phyloP scores from a whole-genome alignment of 495 filamentous ascomycete species.

The Podospora bellae-mahoneyi region DNA sequence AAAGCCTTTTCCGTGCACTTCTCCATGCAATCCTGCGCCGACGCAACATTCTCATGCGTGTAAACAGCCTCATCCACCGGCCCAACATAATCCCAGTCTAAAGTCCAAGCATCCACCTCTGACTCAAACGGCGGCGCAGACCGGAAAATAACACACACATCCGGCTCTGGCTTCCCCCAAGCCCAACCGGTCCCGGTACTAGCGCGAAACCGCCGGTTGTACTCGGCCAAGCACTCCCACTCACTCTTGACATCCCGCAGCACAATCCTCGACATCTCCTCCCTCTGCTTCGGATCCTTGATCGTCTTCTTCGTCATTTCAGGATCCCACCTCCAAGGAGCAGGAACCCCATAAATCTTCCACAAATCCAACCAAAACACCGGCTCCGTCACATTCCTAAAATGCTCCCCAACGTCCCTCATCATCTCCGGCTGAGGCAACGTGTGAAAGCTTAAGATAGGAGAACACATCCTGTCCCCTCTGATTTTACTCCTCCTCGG shows the following conservation, averaged over 20 bases:
- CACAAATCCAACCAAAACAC: conserved; percentile 42
- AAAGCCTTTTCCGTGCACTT: conserved; percentile 1
- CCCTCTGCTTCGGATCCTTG: conserved; percentile 40
- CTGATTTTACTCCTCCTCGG: conserved; percentile 41
- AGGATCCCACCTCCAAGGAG: conserved; percentile 31
- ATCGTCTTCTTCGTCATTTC: conserved; percentile 22
- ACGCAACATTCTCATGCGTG: conserved; percentile 27
- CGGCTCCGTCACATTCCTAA: conserved; percentile 32
- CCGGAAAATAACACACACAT: not conserved
- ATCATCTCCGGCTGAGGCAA: conserved; percentile 34
- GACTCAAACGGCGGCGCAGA: not conserved
- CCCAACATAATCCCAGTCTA: conserved; percentile 39
- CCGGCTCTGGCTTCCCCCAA: not conserved
- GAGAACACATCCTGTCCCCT: conserved; percentile 41
- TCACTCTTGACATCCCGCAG: conserved; percentile 29
- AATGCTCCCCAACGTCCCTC: conserved; percentile 35
- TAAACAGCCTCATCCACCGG: conserved; percentile 31
- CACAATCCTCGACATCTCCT: conserved; percentile 34
- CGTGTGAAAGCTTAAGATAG: conserved; percentile 42
- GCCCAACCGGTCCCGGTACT: not conserved
- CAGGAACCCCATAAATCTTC: conserved; percentile 34
- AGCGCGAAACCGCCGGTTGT: conserved; percentile 13
- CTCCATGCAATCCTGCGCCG: conserved; percentile 20
- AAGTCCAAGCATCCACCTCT: not conserved
- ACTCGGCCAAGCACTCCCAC: conserved; percentile 29